phyloP scores from a whole-genome alignment of 768 basidiomycete genomes.

The Leccinum boreale region DNA sequence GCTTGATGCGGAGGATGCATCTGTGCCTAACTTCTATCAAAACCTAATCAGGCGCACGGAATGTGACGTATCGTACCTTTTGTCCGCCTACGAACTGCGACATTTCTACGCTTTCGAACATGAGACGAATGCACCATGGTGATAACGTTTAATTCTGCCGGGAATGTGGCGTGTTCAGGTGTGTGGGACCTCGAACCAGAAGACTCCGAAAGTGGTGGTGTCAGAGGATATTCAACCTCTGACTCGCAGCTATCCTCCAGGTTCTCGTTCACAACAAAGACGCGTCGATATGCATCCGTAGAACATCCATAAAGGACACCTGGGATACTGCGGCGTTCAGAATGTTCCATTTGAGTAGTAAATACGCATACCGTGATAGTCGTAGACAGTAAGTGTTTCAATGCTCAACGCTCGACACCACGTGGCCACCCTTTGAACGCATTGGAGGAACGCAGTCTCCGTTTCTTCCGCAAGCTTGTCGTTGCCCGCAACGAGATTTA shows the following conservation, averaged over 20 bases:
- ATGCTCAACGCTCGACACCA: constrained; percentile 70
- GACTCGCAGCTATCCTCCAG: constrained; percentile 42
- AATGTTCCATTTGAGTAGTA: background rate
- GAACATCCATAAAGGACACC: constrained; percentile 41
- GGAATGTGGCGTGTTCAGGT: constrained; percentile 35
- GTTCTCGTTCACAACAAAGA: constrained; percentile 26
- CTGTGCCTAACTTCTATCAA: constrained; percentile 15
- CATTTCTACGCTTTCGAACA: constrained; percentile 22
- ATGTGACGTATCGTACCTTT: constrained; percentile 22
- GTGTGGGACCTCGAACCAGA: constrained; percentile 64
- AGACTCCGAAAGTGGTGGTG: constrained; percentile 74
- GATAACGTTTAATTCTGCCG: constrained; percentile 15
- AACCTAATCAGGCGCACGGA: background rate
- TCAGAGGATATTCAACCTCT: constrained; percentile 67
- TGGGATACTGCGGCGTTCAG: constrained; percentile 20
- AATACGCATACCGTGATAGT: constrained; percentile 55
- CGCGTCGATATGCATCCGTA: constrained; percentile 39
- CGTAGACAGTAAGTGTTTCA: constrained; percentile 65
- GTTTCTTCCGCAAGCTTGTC: constrained; percentile 33
- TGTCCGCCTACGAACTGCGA: constrained; percentile 23
- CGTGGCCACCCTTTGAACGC: constrained; percentile 46
- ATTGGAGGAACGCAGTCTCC: constrained; percentile 47
- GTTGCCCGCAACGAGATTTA: constrained; percentile 54
- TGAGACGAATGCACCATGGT: constrained; percentile 17
- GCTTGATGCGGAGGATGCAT: constrained; percentile 5